Evolutionary conservation across 2,329 filamentous ascomycete species (phyloP).

Genomic region (Xylaria digitata): DNA sequence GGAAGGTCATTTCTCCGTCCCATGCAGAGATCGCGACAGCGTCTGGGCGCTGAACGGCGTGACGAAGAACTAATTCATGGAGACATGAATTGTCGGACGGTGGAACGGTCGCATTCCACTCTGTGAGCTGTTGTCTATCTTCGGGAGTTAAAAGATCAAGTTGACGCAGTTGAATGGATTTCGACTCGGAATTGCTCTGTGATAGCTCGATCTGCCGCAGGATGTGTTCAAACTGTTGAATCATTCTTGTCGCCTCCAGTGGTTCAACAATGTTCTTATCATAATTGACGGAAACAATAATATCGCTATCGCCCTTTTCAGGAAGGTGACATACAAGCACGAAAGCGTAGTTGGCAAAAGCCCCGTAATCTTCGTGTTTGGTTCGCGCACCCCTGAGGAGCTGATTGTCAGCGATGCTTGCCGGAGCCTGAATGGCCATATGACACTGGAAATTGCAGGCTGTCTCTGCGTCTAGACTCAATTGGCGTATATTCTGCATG

Average conservation of each 20-base stretch:
- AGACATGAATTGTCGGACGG: conserved; percentile 6
- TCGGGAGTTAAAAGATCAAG: conserved; percentile 19
- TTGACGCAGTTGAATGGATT: conserved; percentile 4
- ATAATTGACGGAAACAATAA: conserved; percentile 17
- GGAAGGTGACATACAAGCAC: conserved; percentile 25
- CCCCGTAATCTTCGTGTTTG: conserved; percentile 6
- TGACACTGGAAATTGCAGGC: conserved; percentile 30
- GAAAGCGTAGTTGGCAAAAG: conserved; percentile 10
- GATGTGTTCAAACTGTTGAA: conserved; percentile 24
- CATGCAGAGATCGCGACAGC: conserved; percentile 20
- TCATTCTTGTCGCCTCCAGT: neutral
- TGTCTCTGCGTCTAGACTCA: conserved; percentile 10
- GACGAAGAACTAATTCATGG: conserved; percentile 13
- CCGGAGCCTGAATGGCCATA: conserved; percentile 20
- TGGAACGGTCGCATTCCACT: conserved; percentile 21
- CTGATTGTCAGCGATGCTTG: neutral
- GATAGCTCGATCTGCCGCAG: conserved; percentile 17
- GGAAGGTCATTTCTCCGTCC: conserved; percentile 32
- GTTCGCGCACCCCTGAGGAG: conserved; percentile 1
- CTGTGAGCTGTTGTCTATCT: conserved; percentile 21
- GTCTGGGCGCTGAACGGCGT: conserved; percentile 3
- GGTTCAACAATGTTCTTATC: conserved; percentile 20
- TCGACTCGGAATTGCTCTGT: neutral
- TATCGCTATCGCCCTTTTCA: conserved; percentile 6
- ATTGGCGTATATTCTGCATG: conserved; percentile 27